Percentiles rank a stretch among this genome's conserved stretches.
phyloP scores from a whole-genome alignment of 768 basidiomycete species.

The Tricholoma furcatifolium region DNA sequence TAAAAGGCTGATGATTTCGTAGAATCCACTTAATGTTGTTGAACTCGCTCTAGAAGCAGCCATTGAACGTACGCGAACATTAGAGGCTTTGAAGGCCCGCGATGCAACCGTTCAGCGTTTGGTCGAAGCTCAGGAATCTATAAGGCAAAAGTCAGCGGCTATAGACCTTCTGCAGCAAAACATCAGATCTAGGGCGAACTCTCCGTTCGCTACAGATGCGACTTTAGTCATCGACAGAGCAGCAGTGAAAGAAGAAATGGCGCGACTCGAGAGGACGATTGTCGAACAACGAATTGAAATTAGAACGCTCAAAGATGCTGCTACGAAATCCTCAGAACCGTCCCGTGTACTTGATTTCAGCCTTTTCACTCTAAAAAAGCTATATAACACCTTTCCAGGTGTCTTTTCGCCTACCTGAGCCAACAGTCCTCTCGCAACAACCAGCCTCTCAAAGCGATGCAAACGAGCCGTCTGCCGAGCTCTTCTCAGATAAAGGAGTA shows the following conservation, averaged over 20 bases:
- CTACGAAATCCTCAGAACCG: conserved; percentile 23
- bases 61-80: conserved; percentile 48
- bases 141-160: conserved; percentile 56
- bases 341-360: conserved; percentile 24
- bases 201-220: conserved; percentile 8
- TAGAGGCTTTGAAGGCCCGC: conserved; percentile 60
- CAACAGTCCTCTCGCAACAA: conserved; percentile 4
- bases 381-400: conserved; percentile 5
- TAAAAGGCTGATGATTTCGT: background rate
- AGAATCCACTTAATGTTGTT: conserved; percentile 47
- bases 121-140: conserved; percentile 54
- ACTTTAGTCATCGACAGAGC: conserved; percentile 17
- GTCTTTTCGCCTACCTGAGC: conserved; percentile 2
- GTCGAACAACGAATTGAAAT: conserved; percentile 38
- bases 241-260: conserved; percentile 35
- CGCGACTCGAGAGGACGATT: conserved; percentile 34
- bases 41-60: conserved; percentile 58
- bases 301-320: conserved; percentile 27
- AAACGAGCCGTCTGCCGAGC: conserved; percentile 1
- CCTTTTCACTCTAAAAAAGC: background rate
- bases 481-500: conserved; percentile 13
- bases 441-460: background rate
- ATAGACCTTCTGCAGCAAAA: conserved; percentile 45
- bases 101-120: conserved; percentile 61
- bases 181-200: conserved; percentile 12